A percentile compares a stretch with the other conserved stretches of the same genome.
These are phyloP conservation scores for Picochlorum costavermella DNA, from an alignment of 139 green algal species.

Conservation along the genomic window DNA sequence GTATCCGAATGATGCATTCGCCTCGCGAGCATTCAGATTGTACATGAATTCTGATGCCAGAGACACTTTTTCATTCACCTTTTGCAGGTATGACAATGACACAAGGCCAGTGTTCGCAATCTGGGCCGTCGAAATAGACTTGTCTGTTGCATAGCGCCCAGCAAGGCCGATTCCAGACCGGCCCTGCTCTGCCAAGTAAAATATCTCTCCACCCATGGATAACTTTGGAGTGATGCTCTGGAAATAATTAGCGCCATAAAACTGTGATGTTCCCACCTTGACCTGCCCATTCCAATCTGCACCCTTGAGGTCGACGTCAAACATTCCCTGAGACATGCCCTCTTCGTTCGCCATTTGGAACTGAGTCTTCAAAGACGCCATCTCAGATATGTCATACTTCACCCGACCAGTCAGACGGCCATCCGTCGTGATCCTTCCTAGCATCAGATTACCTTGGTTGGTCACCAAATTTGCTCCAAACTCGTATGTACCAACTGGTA, in stretches of 20 bases:
- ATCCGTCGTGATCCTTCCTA: constrained; percentile 86
- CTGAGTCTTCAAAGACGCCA: constrained; percentile 70
- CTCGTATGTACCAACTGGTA: constrained; percentile 85
- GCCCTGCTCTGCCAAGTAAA: constrained; percentile 80
- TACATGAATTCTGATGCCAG: constrained; percentile 90
- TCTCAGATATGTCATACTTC: constrained; percentile 79
- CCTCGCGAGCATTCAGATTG: constrained; percentile 82
- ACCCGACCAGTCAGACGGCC: constrained; percentile 70
- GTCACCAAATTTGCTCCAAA: constrained; percentile 96
- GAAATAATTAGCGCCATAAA: constrained; percentile 91
- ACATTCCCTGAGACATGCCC: constrained; percentile 58
- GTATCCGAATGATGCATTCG: constrained; percentile 87
- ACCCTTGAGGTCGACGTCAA: constrained; percentile 63
- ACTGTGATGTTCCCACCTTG: constrained; percentile 89
- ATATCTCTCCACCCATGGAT: constrained; percentile 77
- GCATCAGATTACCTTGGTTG: constrained; percentile 63
- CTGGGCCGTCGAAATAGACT: constrained; percentile 67
- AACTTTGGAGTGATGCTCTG: constrained; percentile 85
- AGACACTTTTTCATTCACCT: constrained; percentile 85
- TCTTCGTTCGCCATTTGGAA: constrained; percentile 71
- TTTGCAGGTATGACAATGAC: constrained; percentile 84
- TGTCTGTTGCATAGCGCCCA: constrained; percentile 60
- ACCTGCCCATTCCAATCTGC: constrained; percentile 91
- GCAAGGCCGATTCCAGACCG: constrained; percentile 59
- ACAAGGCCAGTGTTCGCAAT: constrained; percentile 91